Percentiles rank a stretch among this genome's conserved stretches.
These are phyloP conservation scores for Epichloe typhina DNA, from an alignment of 2,329 filamentous ascomycete species.

Conservation along the genomic window DNA sequence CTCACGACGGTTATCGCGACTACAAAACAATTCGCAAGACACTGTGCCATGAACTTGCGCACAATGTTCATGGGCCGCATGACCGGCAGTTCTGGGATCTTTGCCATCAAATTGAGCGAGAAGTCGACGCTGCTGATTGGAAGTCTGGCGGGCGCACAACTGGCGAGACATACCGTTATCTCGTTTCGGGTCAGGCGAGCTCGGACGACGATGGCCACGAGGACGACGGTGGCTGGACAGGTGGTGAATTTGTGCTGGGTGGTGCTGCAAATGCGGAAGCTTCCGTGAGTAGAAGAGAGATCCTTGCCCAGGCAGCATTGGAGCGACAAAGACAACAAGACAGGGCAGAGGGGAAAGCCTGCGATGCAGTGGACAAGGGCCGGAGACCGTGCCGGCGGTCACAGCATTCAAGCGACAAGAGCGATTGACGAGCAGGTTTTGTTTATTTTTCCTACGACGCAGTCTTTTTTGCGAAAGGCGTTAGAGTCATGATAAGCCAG, in stretches of 20 bases:
- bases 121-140: conserved; percentile 75
- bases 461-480: conserved; percentile 3
- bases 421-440: conserved; percentile 8
- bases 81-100: conserved; percentile 83
- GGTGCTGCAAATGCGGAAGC: conserved; percentile 31
- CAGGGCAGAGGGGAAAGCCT: conserved; percentile 19
- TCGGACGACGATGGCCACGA: conserved; percentile 41
- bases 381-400: conserved; percentile 16
- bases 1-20: conserved; percentile 84
- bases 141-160: conserved; percentile 53
- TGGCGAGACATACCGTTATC: conserved; percentile 48
- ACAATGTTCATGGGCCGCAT: conserved; percentile 78
- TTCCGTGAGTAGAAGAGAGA: conserved; percentile 55
- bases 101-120: conserved; percentile 73
- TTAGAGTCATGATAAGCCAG: no score
- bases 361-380: conserved; percentile 16
- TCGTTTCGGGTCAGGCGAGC: conserved; percentile 33
- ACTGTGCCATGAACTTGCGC: conserved; percentile 86
- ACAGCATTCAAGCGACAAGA: conserved; percentile 13
- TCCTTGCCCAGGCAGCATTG: conserved; percentile 44
- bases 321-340: conserved; percentile 22
- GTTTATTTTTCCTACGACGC: neutral
- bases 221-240: conserved; percentile 65
- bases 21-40: conserved; percentile 87
- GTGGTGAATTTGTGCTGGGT: conserved; percentile 65